A percentile compares a stretch with the other conserved stretches of the same genome.
These are phyloP conservation scores for Phytophthora litchii DNA, from an alignment of 352 stramenopile species.

Conservation along the genomic window DNA sequence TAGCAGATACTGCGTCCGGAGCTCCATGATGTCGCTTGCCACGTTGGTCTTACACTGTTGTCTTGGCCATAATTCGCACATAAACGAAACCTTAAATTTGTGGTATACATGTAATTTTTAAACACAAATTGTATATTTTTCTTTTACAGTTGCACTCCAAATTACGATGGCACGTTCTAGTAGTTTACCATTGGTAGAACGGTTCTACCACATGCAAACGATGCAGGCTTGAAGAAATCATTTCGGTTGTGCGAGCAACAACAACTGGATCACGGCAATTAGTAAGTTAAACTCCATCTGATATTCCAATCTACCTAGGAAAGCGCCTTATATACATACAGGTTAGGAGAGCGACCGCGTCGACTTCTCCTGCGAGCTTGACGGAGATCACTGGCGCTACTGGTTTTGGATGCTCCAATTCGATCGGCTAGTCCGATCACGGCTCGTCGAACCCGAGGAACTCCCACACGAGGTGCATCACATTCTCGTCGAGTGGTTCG, in stretches of 20 bases:
- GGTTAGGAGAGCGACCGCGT: conserved; percentile 1
- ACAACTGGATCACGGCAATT: conserved; percentile 4
- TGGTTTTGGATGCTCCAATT: conserved; percentile 24
- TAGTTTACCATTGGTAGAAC: too few relatives aligned
- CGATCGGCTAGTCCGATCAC: conserved; percentile 27
- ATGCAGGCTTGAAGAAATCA: too few relatives aligned
- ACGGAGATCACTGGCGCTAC: conserved; percentile 25
- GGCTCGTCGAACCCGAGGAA: conserved; percentile 54
- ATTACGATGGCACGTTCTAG: too few relatives aligned
- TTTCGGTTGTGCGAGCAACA: too few relatives aligned
- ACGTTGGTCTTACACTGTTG: conserved; percentile 31
- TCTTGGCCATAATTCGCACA: too few relatives aligned
- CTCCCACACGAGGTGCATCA: conserved; percentile 61
- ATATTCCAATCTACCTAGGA: conserved; percentile 31
- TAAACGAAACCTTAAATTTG: too few relatives aligned
- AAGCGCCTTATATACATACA: conserved; percentile 42
- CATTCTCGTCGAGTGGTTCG: conserved; percentile 44
- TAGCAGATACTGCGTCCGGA: conserved; percentile 71
- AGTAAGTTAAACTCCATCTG: conserved; percentile 34
- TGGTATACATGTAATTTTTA: too few relatives aligned
- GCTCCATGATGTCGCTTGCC: conserved; percentile 31
- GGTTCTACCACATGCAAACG: too few relatives aligned
- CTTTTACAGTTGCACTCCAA: too few relatives aligned
- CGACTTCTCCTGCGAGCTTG: conserved; percentile 1
- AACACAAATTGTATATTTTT: too few relatives aligned